Evolutionary conservation across 495 filamentous ascomycete species (phyloP).

Genomic region (Penicillium nucicola): DNA sequence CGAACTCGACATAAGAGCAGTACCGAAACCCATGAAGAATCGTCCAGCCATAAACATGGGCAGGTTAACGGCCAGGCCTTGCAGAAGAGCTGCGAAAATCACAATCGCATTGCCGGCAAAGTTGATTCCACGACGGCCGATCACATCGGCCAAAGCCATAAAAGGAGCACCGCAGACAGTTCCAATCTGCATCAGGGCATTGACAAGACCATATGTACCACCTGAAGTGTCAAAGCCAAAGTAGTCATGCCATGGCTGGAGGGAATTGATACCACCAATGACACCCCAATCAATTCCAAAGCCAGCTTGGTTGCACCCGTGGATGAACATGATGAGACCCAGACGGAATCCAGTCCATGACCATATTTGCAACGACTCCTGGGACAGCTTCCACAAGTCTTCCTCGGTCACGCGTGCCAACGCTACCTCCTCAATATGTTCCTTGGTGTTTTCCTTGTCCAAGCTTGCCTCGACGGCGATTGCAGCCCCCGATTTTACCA

Average conservation of each 20-base stretch:
- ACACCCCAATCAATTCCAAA: conserved; percentile 44
- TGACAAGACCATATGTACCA: conserved; percentile 30
- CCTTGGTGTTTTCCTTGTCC: conserved; percentile 9
- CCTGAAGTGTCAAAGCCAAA: conserved; percentile 28
- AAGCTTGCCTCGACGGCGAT: conserved; percentile 5
- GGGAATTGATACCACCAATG: conserved; percentile 36
- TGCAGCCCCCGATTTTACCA: conserved; percentile 1
- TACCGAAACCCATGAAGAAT: conserved; percentile 42
- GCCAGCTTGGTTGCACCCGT: conserved; percentile 40
- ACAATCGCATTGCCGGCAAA: conserved; percentile 39
- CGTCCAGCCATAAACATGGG: conserved; percentile 39
- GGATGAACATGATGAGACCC: conserved; percentile 35
- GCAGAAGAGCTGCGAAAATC: conserved; percentile 34
- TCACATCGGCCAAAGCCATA: conserved; percentile 32
- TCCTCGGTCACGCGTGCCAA: conserved; percentile 39
- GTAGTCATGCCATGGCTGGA: conserved; percentile 30
- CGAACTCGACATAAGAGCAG: conserved; percentile 35
- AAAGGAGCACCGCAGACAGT: conserved; percentile 37
- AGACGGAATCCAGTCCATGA: conserved; percentile 36
- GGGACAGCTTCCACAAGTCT: conserved; percentile 30
- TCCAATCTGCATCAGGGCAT: conserved; percentile 40
- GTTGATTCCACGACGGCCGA: conserved; percentile 40
- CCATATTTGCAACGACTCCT: conserved; percentile 26
- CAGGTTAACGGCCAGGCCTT: conserved; percentile 31
- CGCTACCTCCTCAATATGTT: conserved; percentile 34